Base-by-base conservation (phyloP, 148 eudicot species). In the Silene latifolia region DNA sequence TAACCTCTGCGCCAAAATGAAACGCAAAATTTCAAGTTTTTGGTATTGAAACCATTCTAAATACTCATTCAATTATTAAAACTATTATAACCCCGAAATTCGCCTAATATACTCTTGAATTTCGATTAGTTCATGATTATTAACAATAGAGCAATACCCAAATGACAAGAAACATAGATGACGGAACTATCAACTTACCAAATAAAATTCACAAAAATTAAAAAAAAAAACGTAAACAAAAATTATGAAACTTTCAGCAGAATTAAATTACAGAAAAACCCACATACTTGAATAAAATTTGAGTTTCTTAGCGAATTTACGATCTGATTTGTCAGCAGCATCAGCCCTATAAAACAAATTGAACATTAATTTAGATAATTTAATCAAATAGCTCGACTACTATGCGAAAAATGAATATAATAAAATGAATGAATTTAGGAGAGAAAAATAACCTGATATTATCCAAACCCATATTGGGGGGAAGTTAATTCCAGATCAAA, bases 231-330 rank as follows among this genome's bases (percentile, higher is more conserved):
- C 0, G 2, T n/a, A n/a, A n/a, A n/a, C n/a, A 27, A 64, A 72
- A 63, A n/a, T 4, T n/a, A n/a, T 9, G 4, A 17, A 48, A 11
- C 27, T 39, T 20, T 19, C n/a, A 59, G 8, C 39, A 23, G 20
- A 42, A n/a, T 8, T 0, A 74, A 13, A 5, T 10, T 15, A 15
- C 4, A 63, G 70, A 35, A 29, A 35, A 7, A 56, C 46, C 14
- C 25, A 80, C 88, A 79, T 74, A 88, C 95, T 90, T 10, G 91
- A 67, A 76, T 90, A 90, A 71, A 90, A 90, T 71, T 88, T 76
- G 35, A 89, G 72, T 73, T 87, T 91, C 88, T 89, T 91, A 9
- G 85, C 91, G 51, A 87, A 89, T 74, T 89, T 91, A 19, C 81
- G 85, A 15, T 91, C 97, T 0, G 89, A 86, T 66, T 78, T 87